Evolutionary conservation across 2,329 filamentous ascomycete genomes (phyloP), one percentile per base, ranked within the genome.

Genomic region (Tympanopsis confertula): DNA sequence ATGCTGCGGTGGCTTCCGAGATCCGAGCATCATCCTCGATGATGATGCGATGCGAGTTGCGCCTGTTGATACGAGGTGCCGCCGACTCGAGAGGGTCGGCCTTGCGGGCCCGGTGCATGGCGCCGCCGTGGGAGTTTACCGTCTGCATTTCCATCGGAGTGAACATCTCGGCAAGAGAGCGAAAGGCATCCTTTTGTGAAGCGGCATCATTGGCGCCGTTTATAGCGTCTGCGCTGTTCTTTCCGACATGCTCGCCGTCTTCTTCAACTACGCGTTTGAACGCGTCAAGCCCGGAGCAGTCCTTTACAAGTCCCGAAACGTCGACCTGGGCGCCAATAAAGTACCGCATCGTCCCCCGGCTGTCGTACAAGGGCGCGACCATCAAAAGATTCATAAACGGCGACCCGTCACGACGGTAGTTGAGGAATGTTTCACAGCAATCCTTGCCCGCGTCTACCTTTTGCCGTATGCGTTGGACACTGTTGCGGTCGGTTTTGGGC

Each of bases 101-200:
- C 69, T 62, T 26, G 5, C 51, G 47, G 13, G 61, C 52, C 20
- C 57, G 50, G 47, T 83, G 77, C 65, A 82, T 75, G 29, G 66
- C 64, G 1, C 82, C 81, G 12, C 81, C 82, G 39, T 63, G 66
- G 38, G 66, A 68, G 2, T 76, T 68, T 1, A 83, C 74, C 0
- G 70, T 77, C 35, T 76, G 73, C 4, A 86, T 57, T 51, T 87
- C 83, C 1, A 66, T 56, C 10, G 73, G 63, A 39, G 78, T 84
- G 51, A 87, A 73, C 68, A 85, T 79, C 47, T 84, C 78, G 38
- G 68, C 72, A 19, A 87, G 60, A 30, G 78, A 68, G 38, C 73
- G 69, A 42, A 86, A 78, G 45, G 79, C 73, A 40, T 81, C 71
- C 41, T 72, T 76, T n/a, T 56, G 51, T 15, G 47, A 18, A 4